Evolutionary conservation across 768 basidiomycete species (phyloP).

Genomic region (Rhodotorula toruloides): DNA sequence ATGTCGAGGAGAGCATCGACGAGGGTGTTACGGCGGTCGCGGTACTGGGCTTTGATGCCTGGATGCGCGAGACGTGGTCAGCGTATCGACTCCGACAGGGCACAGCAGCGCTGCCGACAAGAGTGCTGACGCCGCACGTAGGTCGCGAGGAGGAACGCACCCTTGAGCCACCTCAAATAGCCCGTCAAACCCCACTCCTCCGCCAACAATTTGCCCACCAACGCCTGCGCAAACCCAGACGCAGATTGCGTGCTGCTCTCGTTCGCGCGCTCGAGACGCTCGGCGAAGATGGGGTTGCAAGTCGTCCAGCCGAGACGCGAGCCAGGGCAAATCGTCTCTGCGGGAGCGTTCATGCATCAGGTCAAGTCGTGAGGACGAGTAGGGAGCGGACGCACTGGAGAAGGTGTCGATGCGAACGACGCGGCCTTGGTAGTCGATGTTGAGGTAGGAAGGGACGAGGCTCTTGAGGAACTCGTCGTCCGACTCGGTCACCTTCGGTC

Average conservation of each 20-base stretch:
- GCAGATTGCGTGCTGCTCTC: slow-evolving; percentile 68
- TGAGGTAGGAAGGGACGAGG: slow-evolving; percentile 47
- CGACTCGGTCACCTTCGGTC: slow-evolving; percentile 43
- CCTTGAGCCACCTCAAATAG: slow-evolving; percentile 72
- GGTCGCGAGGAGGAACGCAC: slow-evolving; percentile 44
- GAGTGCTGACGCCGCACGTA: slow-evolving; percentile 2
- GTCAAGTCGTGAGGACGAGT: not conserved
- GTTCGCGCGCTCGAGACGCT: slow-evolving; percentile 63
- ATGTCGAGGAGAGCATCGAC: slow-evolving; percentile 57
- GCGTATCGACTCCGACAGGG: not conserved
- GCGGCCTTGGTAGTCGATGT: slow-evolving; percentile 70
- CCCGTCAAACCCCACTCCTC: slow-evolving; percentile 64
- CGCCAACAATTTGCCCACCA: slow-evolving; percentile 60
- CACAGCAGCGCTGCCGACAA: not conserved
- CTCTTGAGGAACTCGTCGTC: slow-evolving; percentile 47
- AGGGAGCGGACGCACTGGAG: slow-evolving; percentile 17
- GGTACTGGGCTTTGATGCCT: slow-evolving; percentile 59
- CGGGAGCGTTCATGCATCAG: not conserved
- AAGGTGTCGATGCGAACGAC: slow-evolving; percentile 79
- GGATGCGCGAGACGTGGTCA: not conserved
- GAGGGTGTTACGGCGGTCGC: slow-evolving; percentile 58
- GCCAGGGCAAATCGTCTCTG: slow-evolving; percentile 70
- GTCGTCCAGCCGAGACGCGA: slow-evolving; percentile 75
- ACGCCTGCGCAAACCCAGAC: slow-evolving; percentile 63
- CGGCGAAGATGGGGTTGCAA: slow-evolving; percentile 67